A percentile compares a stretch with the other conserved stretches of the same genome.
Evolutionary conservation across 371 early-diverging fungal genomes (phyloP).

Genomic region (Mortierella sp.): DNA sequence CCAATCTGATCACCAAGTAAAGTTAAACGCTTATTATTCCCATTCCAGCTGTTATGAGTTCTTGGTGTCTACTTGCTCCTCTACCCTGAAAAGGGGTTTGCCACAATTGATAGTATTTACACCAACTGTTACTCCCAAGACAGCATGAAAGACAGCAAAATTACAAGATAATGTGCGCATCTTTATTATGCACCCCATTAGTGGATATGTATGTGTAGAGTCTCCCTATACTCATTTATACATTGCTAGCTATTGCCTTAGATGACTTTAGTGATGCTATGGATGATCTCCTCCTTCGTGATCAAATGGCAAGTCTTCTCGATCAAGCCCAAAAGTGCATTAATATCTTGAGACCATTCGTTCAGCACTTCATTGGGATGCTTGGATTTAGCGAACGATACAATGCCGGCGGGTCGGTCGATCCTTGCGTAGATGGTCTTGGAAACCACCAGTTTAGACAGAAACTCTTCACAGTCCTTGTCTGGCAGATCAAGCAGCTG

Average conservation of each 20-base stretch:
- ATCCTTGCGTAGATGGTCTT: constrained; percentile 96
- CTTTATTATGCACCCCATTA: not conserved
- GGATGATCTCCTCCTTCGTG: constrained; percentile 95
- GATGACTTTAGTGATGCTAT: constrained; percentile 79
- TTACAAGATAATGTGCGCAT: not conserved
- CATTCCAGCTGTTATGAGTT: not conserved
- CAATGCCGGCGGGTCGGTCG: constrained; percentile 92
- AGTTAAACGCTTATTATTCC: not conserved
- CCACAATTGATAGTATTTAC: not conserved
- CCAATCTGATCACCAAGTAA: not conserved
- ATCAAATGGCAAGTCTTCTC: constrained; percentile 97
- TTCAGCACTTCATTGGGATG: constrained; percentile 91
- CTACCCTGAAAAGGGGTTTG: not conserved
- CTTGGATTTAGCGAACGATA: constrained; percentile 87
- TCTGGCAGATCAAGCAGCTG: constrained; percentile 80
- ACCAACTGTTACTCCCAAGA: not conserved
- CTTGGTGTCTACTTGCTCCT: not conserved
- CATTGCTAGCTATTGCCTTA: constrained; percentile 35
- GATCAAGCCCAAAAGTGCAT: constrained; percentile 87
- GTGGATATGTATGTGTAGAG: not conserved
- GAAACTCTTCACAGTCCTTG: constrained; percentile 89
- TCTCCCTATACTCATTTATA: not conserved
- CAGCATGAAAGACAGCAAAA: not conserved
- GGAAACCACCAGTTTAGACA: constrained; percentile 92
- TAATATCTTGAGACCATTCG: constrained; percentile 93